A percentile compares a stretch with the other conserved stretches of the same genome.
These are phyloP conservation scores for Beta macrorhiza DNA, from an alignment of 179 eudicot genomes.

Conservation along the genomic window DNA sequence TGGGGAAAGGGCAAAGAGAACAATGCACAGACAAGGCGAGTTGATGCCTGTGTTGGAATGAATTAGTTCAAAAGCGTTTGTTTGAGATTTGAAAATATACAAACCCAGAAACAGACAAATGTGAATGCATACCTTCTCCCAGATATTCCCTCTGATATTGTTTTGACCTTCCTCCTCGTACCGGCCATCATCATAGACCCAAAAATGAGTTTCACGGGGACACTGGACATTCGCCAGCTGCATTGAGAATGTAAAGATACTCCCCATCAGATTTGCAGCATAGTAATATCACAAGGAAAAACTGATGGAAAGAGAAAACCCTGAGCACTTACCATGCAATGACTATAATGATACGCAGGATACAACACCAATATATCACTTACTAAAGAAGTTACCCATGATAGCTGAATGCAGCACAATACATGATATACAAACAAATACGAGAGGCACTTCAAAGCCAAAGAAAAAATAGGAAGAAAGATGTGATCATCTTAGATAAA, in stretches of 20 bases:
- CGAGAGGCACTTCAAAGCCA: neutral
- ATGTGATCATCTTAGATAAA: neutral
- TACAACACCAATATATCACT: neutral
- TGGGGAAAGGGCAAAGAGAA: constrained; percentile 87
- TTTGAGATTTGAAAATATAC: neutral
- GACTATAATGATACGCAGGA: neutral
- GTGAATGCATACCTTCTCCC: constrained; percentile 75
- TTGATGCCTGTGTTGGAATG: constrained; percentile 62
- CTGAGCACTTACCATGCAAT: neutral
- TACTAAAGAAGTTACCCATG: neutral
- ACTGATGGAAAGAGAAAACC: neutral
- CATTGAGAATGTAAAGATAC: constrained; percentile 14
- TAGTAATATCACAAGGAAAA: constrained; percentile 2
- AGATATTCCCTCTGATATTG: constrained; percentile 85
- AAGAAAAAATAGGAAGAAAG: neutral
- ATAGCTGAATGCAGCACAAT: neutral
- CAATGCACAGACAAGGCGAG: constrained; percentile 69
- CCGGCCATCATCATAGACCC: constrained; percentile 98
- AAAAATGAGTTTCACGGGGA: constrained; percentile 94
- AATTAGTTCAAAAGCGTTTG: constrained; percentile 13
- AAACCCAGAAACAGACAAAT: constrained; percentile 6
- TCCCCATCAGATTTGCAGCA: constrained; percentile 12
- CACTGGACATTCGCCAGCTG: constrained; percentile 96
- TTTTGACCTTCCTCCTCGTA: constrained; percentile 99
- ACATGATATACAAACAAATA: neutral